Evolutionary conservation across 148 eudicot genomes (phyloP), one percentile per base, ranked within the genome.

Genomic region (Chenopodium formosanum): DNA sequence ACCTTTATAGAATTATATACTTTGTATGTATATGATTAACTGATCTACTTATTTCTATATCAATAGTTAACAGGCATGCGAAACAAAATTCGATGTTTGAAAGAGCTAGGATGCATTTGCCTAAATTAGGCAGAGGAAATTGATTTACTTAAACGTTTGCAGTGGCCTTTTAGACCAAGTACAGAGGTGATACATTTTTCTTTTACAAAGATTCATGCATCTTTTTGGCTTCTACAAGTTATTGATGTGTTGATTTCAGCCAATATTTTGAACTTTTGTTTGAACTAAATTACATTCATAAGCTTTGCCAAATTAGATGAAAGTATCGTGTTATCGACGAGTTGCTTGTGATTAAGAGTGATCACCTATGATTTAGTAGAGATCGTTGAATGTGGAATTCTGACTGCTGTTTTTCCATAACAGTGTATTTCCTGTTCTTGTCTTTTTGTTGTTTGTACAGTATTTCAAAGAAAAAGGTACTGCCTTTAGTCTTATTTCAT

Each of bases 401-500:
- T 20, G 0, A 67, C 52, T 69, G 62, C 14, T 50, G 23, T 67
- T 66, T 47, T 69, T 78, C 50, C 14, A 34, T 11, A 2, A 62
- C 0, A 46, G 53, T 17, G 37, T 48, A 37, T 66, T 69, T 34
- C 17, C 62, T 56, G 62, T 78, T 48, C 46, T 60, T 68, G 70
- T 67, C 47, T 48, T 29, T 78, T 78, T 63, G 31, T 68, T 64
- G 74, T 78, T 66, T 37, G 73, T 58, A 29, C 53, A 62, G 79
- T 76, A 34, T 37, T 76, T 46, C 4, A 76, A 62, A 19, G 69
- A 32, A 76, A 63, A 62, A 46, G 22, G 34, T 32, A 65, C 37
- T 25, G 52, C 80, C 60, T 11, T 31, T 53, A 20, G 74, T 69
- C 66, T 79, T 37, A 27, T 37, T 22, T 32, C 44, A 19, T 9